Evolutionary conservation across 495 filamentous ascomycete genomes (phyloP).

Genomic region (Chlorociboria aeruginascens): DNA sequence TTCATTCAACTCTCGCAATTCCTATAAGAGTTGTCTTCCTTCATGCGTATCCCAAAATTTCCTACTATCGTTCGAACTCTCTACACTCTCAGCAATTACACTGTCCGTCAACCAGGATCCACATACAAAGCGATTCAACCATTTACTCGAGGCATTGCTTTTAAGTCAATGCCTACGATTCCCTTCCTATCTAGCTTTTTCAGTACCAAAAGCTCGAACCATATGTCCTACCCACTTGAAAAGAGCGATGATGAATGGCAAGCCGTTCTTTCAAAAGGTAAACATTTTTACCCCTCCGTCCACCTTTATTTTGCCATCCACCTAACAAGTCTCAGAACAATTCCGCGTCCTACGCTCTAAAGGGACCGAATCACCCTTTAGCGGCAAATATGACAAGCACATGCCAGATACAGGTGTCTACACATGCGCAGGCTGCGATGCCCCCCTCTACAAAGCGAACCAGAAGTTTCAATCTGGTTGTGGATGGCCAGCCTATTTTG

Average conservation of each 20-base stretch:
- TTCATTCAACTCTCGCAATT: constrained; percentile 2
- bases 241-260: constrained; percentile 79
- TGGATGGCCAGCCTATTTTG: constrained; percentile 97
- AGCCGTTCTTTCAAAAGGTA: constrained; percentile 67
- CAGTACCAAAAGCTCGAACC: constrained; percentile 35
- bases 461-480: constrained; percentile 96
- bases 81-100: constrained; percentile 18
- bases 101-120: constrained; percentile 4
- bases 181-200: constrained; percentile 77
- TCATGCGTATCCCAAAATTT: constrained; percentile 17
- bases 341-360: constrained; percentile 86
- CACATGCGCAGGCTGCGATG: constrained; percentile 71
- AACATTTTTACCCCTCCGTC: not conserved
- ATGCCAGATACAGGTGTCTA: constrained; percentile 63
- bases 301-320: not conserved
- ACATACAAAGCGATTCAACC: constrained; percentile 12
- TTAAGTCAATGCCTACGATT: constrained; percentile 34
- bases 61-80: constrained; percentile 18
- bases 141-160: constrained; percentile 10
- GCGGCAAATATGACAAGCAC: constrained; percentile 82
- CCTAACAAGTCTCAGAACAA: constrained; percentile 52
- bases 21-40: too few relatives aligned
- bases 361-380: constrained; percentile 72
- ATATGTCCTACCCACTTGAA: constrained; percentile 71
- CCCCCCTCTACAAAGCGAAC: constrained; percentile 77